Evolutionary conservation across 805 yeast species (phyloP), one percentile per base, ranked within the genome.

Genomic region (Zygosaccharomyces siamensis): DNA sequence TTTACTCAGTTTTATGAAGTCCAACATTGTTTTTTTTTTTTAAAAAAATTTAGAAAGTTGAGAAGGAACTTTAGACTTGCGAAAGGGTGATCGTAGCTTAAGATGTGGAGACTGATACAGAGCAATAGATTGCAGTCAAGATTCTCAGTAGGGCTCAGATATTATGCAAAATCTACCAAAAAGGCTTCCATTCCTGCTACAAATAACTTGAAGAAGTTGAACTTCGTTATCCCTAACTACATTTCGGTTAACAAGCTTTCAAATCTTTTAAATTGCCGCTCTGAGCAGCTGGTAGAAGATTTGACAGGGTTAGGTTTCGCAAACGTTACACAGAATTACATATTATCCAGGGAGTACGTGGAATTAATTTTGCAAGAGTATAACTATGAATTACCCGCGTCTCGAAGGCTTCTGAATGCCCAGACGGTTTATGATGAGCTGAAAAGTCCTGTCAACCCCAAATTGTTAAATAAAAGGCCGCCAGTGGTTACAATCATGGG

Each of bases 401-500:
- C 37, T 30, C 52, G 64, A 27, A 56, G 54, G 50, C 73, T 59
- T 43, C 68, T 74, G 45, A 80, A 77, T 49, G 85, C 81, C 43
- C 75, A 74, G n/a, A 71, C 74, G 4, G 83, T 86, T 2, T 75
- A 75, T 11, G 83, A 80, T 52, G 67, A 84, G 45, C 79, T 83
- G 53, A 80, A 88, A 14, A 73, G 77, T 12, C 78, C 81, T 0
- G 57, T 61, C 16, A 62, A 71, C 1, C 78, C 86, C 0, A 73
- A 70, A 2, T 60, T 68, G 20, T 64, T 84, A 53, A 80, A 78
- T 39, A 74, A 82, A 5, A 73, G 98, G 55, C 89, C 99, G 0
- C 99, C 99, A 0, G 84, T 93, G 21, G 97, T 93, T 4, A 90
- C 99, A 0, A 87, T 93, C 45, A 93, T 93, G 98, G 99, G 99